Conservation (phyloP, 805 yeast genomes). For the Kurtzmaniella fragi region DNA sequence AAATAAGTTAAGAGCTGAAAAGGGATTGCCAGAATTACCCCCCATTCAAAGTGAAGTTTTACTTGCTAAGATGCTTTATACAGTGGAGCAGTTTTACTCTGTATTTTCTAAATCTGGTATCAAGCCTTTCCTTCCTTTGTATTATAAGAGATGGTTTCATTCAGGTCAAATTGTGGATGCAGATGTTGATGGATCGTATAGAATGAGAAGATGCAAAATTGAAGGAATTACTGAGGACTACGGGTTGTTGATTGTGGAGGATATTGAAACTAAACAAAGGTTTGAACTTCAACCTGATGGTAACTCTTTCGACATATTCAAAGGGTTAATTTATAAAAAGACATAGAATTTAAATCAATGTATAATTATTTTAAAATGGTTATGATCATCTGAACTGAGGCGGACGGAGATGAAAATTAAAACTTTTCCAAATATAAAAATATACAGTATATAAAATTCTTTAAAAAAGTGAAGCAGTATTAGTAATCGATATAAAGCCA, state of each 20-base stretch:
- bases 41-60: slow-evolving; percentile 46
- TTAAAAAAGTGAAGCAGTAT: no score
- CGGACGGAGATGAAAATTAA: no score
- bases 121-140: slow-evolving; percentile 56
- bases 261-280: slow-evolving; percentile 53
- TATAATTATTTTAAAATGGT: no score
- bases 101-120: slow-evolving; percentile 65
- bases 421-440: no score
- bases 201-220: slow-evolving; percentile 49
- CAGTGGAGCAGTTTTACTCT: slow-evolving; percentile 57
- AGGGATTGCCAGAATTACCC: slow-evolving; percentile 42
- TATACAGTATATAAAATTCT: no score
- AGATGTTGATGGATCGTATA: slow-evolving; percentile 48
- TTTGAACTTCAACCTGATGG: slow-evolving; percentile 94
- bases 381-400: no score
- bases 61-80: slow-evolving; percentile 62
- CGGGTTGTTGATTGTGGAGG: slow-evolving; percentile 79
- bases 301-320: slow-evolving; percentile 92
- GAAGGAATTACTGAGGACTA: slow-evolving; percentile 79
- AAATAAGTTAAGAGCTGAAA: slow-evolving; percentile 44
- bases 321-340: slow-evolving; percentile 65
- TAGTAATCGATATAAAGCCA: no score
- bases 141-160: slow-evolving; percentile 87
- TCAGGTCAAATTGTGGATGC: slow-evolving; percentile 59
- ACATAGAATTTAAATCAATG: no score